These are phyloP conservation scores for Fusarium brachygibbosum DNA, from an alignment of 2,329 filamentous ascomycete species.

Conservation along the genomic window DNA sequence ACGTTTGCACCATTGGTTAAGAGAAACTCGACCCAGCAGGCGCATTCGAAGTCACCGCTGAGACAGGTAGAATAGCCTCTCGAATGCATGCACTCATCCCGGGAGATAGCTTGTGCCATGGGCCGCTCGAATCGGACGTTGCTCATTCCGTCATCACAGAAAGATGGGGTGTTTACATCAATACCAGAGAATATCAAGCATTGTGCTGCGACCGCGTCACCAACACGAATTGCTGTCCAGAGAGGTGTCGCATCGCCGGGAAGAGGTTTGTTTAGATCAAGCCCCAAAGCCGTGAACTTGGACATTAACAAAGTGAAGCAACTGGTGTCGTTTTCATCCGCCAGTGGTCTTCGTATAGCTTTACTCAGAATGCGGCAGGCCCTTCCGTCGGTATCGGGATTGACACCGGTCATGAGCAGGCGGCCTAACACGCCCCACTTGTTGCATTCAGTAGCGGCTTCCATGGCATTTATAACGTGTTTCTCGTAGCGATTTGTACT, in stretches of 20 bases:
- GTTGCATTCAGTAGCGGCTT: accelerated
- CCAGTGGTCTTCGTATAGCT: accelerated
- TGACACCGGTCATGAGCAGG: neutral
- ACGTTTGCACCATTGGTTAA: neutral
- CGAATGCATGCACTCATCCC: neutral
- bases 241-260: neutral
- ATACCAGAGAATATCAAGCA: neutral
- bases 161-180: neutral
- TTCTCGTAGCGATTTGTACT: accelerated
- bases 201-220: neutral
- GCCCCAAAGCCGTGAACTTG: neutral
- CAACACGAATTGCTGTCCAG: accelerated
- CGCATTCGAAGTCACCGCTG: too few relatives aligned
- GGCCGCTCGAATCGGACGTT: neutral
- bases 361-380: neutral
- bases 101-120: neutral
- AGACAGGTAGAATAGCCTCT: too few relatives aligned
- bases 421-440: accelerated
- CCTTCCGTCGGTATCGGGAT: neutral
- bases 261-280: neutral
- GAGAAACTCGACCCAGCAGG: neutral
- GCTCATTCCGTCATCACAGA: accelerated
- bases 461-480: neutral
- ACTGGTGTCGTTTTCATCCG: neutral
- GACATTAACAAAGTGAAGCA: neutral